phyloP scores from a whole-genome alignment of 2,329 filamentous ascomycete species.

The Xylariaceae sp. region DNA sequence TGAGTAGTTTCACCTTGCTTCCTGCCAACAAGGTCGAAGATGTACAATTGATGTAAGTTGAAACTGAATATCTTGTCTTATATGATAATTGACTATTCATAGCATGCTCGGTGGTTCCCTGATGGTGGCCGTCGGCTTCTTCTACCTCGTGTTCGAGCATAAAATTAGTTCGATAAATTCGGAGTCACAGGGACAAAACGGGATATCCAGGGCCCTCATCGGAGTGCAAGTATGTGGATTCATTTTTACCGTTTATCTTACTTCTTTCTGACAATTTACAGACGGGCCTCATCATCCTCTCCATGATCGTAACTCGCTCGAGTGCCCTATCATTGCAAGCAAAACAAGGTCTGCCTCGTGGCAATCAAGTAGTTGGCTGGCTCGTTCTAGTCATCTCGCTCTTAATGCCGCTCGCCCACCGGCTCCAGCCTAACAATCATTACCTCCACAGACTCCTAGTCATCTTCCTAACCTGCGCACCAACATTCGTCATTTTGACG shows the following conservation, averaged over 20 bases:
- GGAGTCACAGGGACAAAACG: slow-evolving; percentile 31
- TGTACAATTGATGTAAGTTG: slow-evolving; percentile 39
- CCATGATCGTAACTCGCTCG: slow-evolving; percentile 80
- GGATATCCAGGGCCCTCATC: slow-evolving; percentile 53
- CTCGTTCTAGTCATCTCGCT: slow-evolving; percentile 71
- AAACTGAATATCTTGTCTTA: neutral
- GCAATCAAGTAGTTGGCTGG: slow-evolving; percentile 87
- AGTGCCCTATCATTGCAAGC: slow-evolving; percentile 81
- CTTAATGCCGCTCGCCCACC: slow-evolving; percentile 73
- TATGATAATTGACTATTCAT: slow-evolving; percentile 11
- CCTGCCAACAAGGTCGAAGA: slow-evolving; percentile 79
- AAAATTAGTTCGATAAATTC: slow-evolving; percentile 34
- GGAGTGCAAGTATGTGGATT: slow-evolving; percentile 55
- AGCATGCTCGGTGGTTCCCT: slow-evolving; percentile 69
- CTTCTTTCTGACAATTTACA: slow-evolving; percentile 28
- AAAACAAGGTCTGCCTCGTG: slow-evolving; percentile 75
- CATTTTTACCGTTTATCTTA: slow-evolving; percentile 11
- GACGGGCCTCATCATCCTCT: slow-evolving; percentile 71
- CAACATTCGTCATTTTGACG: slow-evolving; percentile 89
- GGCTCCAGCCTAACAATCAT: slow-evolving; percentile 72
- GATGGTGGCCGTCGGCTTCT: slow-evolving; percentile 69
- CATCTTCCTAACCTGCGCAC: slow-evolving; percentile 88
- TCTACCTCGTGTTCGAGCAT: slow-evolving; percentile 78
- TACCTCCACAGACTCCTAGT: slow-evolving; percentile 86
- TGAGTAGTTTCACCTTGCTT: slow-evolving; percentile 88